Evolutionary conservation across 805 yeast species (phyloP).

Genomic region (Ogataea methanolica): DNA sequence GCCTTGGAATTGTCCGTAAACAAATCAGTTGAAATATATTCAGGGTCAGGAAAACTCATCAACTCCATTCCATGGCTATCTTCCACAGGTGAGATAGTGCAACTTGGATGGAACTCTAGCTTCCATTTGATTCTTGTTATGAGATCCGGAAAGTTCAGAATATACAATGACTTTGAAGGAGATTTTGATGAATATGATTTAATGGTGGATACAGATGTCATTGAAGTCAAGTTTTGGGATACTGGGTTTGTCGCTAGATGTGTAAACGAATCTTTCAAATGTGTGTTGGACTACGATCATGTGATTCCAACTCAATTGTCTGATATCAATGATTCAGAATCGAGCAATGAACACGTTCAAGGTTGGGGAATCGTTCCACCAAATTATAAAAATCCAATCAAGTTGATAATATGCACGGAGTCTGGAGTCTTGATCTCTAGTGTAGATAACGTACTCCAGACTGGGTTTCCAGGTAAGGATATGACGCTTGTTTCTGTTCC

Average conservation of each 20-base stretch:
- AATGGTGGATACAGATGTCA: constrained; percentile 30
- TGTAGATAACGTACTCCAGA: constrained; percentile 2
- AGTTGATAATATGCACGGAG: constrained; percentile 14
- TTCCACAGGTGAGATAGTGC: constrained; percentile 50
- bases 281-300: constrained; percentile 36
- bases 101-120: constrained; percentile 45
- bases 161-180: constrained; percentile 62
- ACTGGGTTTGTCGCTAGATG: constrained; percentile 42
- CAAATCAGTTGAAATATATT: constrained; percentile 25
- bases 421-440: constrained; percentile 6
- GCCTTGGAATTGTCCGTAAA: background rate
- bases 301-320: constrained; percentile 24
- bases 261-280: constrained; percentile 36
- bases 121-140: constrained; percentile 57
- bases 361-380: constrained; percentile 24
- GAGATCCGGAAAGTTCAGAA: constrained; percentile 47
- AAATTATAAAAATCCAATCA: constrained; percentile 7
- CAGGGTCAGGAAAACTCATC: constrained; percentile 31
- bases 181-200: constrained; percentile 54
- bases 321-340: constrained; percentile 2
- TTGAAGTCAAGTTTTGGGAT: constrained; percentile 35
- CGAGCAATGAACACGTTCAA: constrained; percentile 2
- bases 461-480: constrained; percentile 8
- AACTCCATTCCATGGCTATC: constrained; percentile 36
- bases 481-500: constrained; percentile 25